phyloP scores from a whole-genome alignment of 1,284 basidiomycete genomes.

The Puccinia sorghi region DNA sequence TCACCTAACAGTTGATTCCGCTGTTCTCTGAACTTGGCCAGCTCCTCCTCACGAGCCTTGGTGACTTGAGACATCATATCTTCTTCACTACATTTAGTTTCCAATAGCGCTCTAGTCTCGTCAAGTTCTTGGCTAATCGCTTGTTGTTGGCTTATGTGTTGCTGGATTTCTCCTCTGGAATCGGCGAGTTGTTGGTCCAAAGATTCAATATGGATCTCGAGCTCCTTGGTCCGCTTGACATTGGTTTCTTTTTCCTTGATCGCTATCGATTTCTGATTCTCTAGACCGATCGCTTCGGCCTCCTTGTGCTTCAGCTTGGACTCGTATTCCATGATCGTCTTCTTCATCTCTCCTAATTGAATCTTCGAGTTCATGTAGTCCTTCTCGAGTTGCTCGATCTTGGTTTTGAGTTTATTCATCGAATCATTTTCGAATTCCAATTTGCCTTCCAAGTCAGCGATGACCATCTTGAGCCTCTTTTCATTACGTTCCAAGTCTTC shows the following conservation, averaged over 20 bases:
- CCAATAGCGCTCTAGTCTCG: constrained; percentile 75
- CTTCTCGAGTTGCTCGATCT: constrained; percentile 47
- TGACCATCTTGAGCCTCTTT: constrained; percentile 70
- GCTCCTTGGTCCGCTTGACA: constrained; percentile 62
- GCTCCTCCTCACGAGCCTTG: constrained; percentile 82
- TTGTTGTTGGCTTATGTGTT: constrained; percentile 60
- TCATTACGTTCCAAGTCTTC: constrained; percentile 75
- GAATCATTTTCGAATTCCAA: constrained; percentile 69
- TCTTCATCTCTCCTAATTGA: constrained; percentile 74
- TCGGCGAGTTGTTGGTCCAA: constrained; percentile 69
- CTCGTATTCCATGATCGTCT: constrained; percentile 76
- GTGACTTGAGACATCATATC: constrained; percentile 78
- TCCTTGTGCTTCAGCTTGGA: constrained; percentile 77
- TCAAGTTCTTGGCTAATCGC: constrained; percentile 75
- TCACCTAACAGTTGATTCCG: constrained; percentile 60
- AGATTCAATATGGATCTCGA: constrained; percentile 71
- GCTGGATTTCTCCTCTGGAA: constrained; percentile 67
- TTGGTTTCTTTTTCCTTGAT: constrained; percentile 59
- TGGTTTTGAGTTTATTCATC: constrained; percentile 54
- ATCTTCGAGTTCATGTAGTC: constrained; percentile 65
- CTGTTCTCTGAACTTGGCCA: constrained; percentile 72
- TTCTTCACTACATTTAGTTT: constrained; percentile 82
- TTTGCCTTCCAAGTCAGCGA: constrained; percentile 73
- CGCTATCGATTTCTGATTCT: constrained; percentile 65
- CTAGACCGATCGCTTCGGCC: constrained; percentile 68